A percentile compares a stretch with the other conserved stretches of the same genome.
Evolutionary conservation across 2,329 filamentous ascomycete genomes (phyloP).

Genomic region (Daldinia eschscholtzii): DNA sequence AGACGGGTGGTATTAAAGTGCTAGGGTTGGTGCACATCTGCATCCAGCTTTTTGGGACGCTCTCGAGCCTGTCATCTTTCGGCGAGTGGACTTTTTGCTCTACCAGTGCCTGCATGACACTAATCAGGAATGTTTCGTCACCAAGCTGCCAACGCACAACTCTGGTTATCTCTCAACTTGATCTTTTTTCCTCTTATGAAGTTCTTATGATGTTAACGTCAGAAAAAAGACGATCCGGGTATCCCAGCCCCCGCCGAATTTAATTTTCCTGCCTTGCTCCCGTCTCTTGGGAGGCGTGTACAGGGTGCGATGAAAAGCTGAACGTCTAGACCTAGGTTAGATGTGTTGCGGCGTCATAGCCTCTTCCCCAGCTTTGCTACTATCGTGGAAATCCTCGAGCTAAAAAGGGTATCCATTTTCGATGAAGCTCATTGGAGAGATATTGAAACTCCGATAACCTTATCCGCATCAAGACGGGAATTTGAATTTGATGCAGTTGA

Average conservation of each 20-base stretch:
- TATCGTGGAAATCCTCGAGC: not conserved
- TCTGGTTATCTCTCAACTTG: conserved; percentile 16
- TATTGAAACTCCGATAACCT: conserved; percentile 12
- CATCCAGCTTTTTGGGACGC: conserved; percentile 40
- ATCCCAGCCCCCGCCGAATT: conserved; percentile 30
- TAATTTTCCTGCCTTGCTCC: conserved; percentile 10
- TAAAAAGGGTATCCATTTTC: not conserved
- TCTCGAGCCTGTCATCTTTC: conserved; percentile 32
- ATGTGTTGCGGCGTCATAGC: not conserved
- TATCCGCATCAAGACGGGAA: conserved; percentile 16
- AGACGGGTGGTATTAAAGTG: not conserved
- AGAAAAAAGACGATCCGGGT: conserved; percentile 11
- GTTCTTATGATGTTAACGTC: conserved; percentile 23
- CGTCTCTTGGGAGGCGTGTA: conserved; percentile 7
- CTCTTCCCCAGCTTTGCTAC: conserved; percentile 1
- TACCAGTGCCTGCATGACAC: conserved; percentile 41
- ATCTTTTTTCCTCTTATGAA: conserved; percentile 19
- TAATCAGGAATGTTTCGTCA: conserved; percentile 46
- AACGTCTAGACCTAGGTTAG: conserved; percentile 20
- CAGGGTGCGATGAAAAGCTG: conserved; percentile 28
- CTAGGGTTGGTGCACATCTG: conserved; percentile 32
- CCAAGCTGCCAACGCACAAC: conserved; percentile 46
- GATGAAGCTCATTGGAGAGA: conserved; percentile 21
- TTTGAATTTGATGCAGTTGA: conserved; percentile 7
- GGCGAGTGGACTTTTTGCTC: conserved; percentile 18